phyloP scores from a whole-genome alignment of 495 filamentous ascomycete genomes.

The Neurospora pannonica region DNA sequence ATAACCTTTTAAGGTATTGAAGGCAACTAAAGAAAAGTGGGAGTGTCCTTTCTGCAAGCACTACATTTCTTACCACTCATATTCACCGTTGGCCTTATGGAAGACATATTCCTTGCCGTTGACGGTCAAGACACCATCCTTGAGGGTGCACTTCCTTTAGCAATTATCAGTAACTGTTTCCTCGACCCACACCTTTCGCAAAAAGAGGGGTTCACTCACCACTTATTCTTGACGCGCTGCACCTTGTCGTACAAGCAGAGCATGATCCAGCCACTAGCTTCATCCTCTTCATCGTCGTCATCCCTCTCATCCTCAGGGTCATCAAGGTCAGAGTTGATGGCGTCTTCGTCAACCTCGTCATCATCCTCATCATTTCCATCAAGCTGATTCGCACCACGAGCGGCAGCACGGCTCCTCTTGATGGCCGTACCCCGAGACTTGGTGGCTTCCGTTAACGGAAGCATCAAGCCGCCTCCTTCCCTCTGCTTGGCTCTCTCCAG shows the following conservation, averaged over 20 bases:
- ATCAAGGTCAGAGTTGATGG: slow-evolving; percentile 97
- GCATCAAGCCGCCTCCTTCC: slow-evolving; percentile 75
- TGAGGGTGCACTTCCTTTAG: slow-evolving; percentile 81
- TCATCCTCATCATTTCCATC: slow-evolving; percentile 60
- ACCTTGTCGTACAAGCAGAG: slow-evolving; percentile 99
- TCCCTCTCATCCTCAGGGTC: slow-evolving; percentile 80
- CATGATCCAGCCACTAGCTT: slow-evolving; percentile 72
- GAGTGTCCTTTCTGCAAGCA: background rate
- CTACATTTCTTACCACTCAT: slow-evolving; percentile 67
- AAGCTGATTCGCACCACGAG: slow-evolving; percentile 34
- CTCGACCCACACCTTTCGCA: too few species aligned
- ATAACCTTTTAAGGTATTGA: background rate
- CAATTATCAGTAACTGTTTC: background rate
- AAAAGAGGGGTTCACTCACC: too few species aligned
- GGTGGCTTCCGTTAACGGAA: slow-evolving; percentile 47
- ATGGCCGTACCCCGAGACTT: slow-evolving; percentile 12
- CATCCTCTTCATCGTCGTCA: slow-evolving; percentile 74
- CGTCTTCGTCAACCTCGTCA: slow-evolving; percentile 72
- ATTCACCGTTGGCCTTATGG: slow-evolving; percentile 93
- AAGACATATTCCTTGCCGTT: slow-evolving; percentile 94
- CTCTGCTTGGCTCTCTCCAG: slow-evolving; percentile 56
- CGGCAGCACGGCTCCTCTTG: slow-evolving; percentile 5
- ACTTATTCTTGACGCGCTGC: slow-evolving; percentile 99
- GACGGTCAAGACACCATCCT: slow-evolving; percentile 89
- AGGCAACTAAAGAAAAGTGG: background rate